Percentiles rank a stretch among this genome's conserved stretches.
phyloP scores from a whole-genome alignment of 2,329 filamentous ascomycete species.

The Penicillium aurantiogriseum region DNA sequence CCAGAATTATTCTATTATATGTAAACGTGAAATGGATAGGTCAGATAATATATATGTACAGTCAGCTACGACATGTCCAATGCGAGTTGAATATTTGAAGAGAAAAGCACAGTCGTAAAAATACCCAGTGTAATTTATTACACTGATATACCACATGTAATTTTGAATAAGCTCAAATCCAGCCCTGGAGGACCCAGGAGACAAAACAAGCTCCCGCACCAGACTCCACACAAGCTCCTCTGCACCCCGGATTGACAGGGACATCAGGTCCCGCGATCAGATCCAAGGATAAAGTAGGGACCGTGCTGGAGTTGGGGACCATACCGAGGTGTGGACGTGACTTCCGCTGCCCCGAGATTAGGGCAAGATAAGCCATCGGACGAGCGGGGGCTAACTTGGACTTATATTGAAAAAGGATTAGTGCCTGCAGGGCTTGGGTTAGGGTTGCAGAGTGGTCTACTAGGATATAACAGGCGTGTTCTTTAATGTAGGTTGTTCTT shows the following conservation, averaged over 20 bases:
- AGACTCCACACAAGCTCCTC: conserved; percentile 25
- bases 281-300: conserved; percentile 20
- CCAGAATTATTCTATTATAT: neutral
- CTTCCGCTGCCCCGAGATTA: conserved; percentile 22
- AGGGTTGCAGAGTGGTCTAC: neutral
- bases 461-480: neutral
- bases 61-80: neutral
- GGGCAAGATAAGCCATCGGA: conserved; percentile 13
- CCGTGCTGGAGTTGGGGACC: conserved; percentile 18
- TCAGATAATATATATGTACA: neutral
- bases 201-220: conserved; percentile 2
- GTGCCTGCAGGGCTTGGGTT: neutral
- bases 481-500: neutral
- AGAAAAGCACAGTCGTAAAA: conserved; percentile 11
- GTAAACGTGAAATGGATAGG: neutral
- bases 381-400: conserved; percentile 12
- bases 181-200: neutral
- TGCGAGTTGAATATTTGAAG: neutral
- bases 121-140: conserved; percentile 12
- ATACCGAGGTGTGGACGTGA: conserved; percentile 8
- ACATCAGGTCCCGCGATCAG: conserved; percentile 9
- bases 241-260: conserved; percentile 23
- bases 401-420: neutral
- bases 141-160: neutral
- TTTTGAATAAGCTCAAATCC: conserved; percentile 11